Conservation (phyloP, 176 grass and related monocot genomes). For the Oryza punctata region DNA sequence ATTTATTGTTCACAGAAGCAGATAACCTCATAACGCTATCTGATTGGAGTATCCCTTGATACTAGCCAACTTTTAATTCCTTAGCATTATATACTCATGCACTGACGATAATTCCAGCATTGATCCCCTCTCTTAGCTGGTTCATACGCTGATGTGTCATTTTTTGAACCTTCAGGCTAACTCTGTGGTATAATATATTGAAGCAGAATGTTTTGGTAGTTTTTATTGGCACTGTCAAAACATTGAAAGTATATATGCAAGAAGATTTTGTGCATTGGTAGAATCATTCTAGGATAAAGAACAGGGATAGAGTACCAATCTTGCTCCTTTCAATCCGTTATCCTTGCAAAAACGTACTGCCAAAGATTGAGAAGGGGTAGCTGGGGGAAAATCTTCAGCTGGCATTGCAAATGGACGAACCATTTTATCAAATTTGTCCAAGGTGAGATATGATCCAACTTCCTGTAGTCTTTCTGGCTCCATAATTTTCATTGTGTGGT, state of each 20-base stretch:
- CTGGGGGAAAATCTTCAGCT: constrained; percentile 87
- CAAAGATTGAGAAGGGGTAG: constrained; percentile 57
- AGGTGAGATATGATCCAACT: constrained; percentile 72
- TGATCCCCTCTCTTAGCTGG: too few species aligned
- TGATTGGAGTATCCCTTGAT: neutral
- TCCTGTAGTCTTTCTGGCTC: constrained; percentile 87
- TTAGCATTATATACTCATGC: neutral
- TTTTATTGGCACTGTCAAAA: neutral
- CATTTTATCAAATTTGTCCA: constrained; percentile 97
- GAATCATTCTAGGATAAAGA: constrained; percentile 43
- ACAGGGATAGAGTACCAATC: constrained; percentile 59
- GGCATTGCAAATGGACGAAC: constrained; percentile 87
- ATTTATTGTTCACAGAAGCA: constrained; percentile 17
- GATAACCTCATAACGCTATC: neutral
- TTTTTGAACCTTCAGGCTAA: neutral
- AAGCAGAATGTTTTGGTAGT: neutral
- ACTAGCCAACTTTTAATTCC: neutral
- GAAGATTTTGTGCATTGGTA: too few species aligned
- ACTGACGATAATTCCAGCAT: too few species aligned
- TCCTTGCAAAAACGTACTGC: constrained; percentile 72
- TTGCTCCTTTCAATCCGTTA: constrained; percentile 51
- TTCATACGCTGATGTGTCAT: neutral
- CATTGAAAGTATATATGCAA: neutral
- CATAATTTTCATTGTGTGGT: constrained; percentile 86
- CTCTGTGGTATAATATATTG: neutral